Evolutionary conservation across 352 stramenopile species (phyloP).

Genomic region (Globisporangium acanthophoron): DNA sequence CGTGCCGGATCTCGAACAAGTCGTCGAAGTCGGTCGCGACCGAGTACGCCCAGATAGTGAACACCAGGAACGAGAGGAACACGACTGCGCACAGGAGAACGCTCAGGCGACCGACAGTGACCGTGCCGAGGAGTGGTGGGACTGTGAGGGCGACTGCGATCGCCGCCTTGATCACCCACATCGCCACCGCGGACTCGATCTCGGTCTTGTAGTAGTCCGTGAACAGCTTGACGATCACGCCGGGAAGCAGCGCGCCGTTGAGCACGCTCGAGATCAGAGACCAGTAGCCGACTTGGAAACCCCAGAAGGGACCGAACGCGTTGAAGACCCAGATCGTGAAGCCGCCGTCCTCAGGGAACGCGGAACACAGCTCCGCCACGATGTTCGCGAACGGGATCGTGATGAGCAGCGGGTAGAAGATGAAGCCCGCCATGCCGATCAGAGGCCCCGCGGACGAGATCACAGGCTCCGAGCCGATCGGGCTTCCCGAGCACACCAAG

Average conservation of each 20-base stretch:
- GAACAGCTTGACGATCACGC: conserved; percentile 14
- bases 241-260: conserved; percentile 52
- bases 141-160: conserved; percentile 31
- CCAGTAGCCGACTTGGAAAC: conserved; percentile 64
- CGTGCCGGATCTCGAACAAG: conserved; percentile 16
- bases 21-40: conserved; percentile 25
- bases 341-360: conserved; percentile 79
- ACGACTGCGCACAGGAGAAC: conserved; percentile 28
- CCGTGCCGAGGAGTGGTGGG: conserved; percentile 33
- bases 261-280: conserved; percentile 75
- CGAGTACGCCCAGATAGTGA: conserved; percentile 38
- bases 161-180: conserved; percentile 19
- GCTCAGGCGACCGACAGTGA: conserved; percentile 23
- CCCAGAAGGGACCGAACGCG: conserved; percentile 85
- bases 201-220: conserved; percentile 1
- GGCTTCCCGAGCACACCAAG: conserved; percentile 36
- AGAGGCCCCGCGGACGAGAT: conserved; percentile 46
- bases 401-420: conserved; percentile 84
- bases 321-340: conserved; percentile 87
- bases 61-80: conserved; percentile 29
- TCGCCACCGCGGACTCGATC: not conserved
- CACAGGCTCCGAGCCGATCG: conserved; percentile 46
- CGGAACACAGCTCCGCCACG: conserved; percentile 85
- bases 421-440: conserved; percentile 34
- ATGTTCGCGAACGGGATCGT: conserved; percentile 86